Percentiles rank a stretch among this genome's conserved stretches.
These are phyloP conservation scores for Pinus albicaulis DNA, from an alignment of 75 land plant genomes.

Conservation along the genomic window DNA sequence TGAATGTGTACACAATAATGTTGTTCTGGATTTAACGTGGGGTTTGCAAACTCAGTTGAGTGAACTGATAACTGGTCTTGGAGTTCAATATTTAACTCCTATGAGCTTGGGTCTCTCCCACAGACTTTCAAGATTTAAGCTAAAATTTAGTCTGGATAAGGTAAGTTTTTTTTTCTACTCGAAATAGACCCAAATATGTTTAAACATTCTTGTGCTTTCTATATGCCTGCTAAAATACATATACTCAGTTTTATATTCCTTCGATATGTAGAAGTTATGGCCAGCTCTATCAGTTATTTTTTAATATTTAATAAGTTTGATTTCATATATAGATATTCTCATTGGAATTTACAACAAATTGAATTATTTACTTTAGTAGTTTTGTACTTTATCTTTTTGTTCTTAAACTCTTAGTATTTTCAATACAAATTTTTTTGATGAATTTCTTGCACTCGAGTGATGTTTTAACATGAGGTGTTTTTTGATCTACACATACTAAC, in stretches of 20 bases:
- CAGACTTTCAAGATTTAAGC: no score
- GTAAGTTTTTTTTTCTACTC: slow-evolving; percentile 17
- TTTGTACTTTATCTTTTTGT: neutral
- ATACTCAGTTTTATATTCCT: neutral
- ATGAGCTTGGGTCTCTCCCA: no score
- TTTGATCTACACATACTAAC: neutral
- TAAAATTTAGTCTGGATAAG: slow-evolving; percentile 90
- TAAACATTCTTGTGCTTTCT: neutral
- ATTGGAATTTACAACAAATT: neutral
- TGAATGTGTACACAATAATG: slow-evolving; percentile 81
- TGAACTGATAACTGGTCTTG: slow-evolving; percentile 8
- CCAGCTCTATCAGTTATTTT: neutral
- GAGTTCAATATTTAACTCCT: no score
- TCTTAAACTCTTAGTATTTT: neutral
- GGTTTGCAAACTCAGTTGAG: slow-evolving; percentile 76
- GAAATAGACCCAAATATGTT: neutral
- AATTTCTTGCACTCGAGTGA: neutral
- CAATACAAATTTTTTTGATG: neutral
- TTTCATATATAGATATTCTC: neutral
- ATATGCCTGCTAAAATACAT: neutral
- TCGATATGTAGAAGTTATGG: neutral
- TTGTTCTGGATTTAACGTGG: slow-evolving; percentile 86
- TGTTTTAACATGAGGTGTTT: neutral
- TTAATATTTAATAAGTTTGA: neutral
- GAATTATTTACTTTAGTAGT: neutral